phyloP scores from a whole-genome alignment of 1,139 yeast species.

The Candida smagusa region DNA sequence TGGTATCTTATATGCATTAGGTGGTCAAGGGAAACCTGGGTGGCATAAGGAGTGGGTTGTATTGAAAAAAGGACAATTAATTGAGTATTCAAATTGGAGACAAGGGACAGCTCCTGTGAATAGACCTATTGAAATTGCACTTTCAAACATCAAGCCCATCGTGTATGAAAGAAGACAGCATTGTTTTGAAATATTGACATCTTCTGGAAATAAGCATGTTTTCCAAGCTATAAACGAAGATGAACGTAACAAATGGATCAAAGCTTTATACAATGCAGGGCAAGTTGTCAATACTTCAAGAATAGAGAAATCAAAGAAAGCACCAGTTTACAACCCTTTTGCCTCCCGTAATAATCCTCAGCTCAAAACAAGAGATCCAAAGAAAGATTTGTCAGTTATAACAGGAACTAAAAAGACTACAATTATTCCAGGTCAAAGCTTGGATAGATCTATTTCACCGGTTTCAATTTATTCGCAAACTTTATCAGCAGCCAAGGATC shows the following conservation, averaged over 20 bases:
- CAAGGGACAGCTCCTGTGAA: constrained; percentile 62
- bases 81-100: constrained; percentile 82
- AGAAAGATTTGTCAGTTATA: background rate
- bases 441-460: constrained; percentile 30
- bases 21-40: constrained; percentile 72
- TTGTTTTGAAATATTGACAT: constrained; percentile 78
- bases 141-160: constrained; percentile 62
- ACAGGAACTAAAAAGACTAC: constrained; percentile 10
- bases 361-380: constrained; percentile 1
- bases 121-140: constrained; percentile 69
- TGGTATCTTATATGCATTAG: constrained; percentile 65
- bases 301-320: constrained; percentile 9
- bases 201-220: constrained; percentile 63
- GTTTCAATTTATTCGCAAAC: constrained; percentile 30
- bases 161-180: constrained; percentile 46
- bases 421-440: constrained; percentile 15
- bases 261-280: constrained; percentile 52
- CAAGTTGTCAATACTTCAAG: constrained; percentile 33
- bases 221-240: constrained; percentile 75
- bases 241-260: constrained; percentile 71
- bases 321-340: background rate
- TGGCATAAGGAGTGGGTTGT: constrained; percentile 95
- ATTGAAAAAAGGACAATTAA: constrained; percentile 59
- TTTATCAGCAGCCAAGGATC: constrained; percentile 22
- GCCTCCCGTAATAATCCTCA: background rate